These are phyloP conservation scores for Plantago major DNA, from an alignment of 257 asterid species.

Conservation along the genomic window DNA sequence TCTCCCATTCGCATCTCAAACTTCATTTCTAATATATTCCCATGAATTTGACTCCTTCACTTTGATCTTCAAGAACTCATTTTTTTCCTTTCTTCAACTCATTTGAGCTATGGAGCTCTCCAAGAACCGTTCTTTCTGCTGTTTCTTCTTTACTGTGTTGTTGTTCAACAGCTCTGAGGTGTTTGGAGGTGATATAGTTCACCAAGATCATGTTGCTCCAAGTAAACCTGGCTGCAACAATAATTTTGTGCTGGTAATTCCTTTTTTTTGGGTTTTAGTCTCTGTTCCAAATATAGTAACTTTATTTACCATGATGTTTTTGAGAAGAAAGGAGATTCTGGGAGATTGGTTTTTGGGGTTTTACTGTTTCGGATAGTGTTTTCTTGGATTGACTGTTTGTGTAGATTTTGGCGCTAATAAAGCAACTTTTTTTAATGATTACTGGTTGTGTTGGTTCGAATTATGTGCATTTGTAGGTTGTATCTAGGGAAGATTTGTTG, in stretches of 20 bases:
- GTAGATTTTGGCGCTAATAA: constrained; percentile 16
- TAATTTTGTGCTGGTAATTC: constrained; percentile 76
- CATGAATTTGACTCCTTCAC: constrained; percentile 15
- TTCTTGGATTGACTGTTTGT: constrained; percentile 18
- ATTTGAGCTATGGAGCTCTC: constrained; percentile 34
- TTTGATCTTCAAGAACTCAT: constrained; percentile 27
- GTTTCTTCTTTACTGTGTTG: constrained; percentile 34
- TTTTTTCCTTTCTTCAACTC: constrained; percentile 3
- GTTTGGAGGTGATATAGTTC: constrained; percentile 83
- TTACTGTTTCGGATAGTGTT: too few relatives aligned
- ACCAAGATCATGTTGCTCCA: constrained; percentile 78
- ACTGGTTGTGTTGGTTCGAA: constrained; percentile 20
- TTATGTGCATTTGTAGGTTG: not conserved
- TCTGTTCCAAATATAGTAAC: not conserved
- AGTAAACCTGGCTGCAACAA: constrained; percentile 79
- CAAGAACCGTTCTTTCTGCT: constrained; percentile 35
- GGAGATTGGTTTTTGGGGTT: constrained; percentile 5
- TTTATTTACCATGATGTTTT: not conserved
- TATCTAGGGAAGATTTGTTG: not conserved
- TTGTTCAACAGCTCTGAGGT: constrained; percentile 39
- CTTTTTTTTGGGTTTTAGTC: not conserved
- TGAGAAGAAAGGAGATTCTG: not conserved
- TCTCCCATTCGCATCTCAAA: too few relatives aligned
- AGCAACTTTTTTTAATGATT: not conserved
- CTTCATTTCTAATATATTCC: too few relatives aligned